Evolutionary conservation across 352 stramenopile genomes (phyloP).

Genomic region (Phytophthora boehmeriae): DNA sequence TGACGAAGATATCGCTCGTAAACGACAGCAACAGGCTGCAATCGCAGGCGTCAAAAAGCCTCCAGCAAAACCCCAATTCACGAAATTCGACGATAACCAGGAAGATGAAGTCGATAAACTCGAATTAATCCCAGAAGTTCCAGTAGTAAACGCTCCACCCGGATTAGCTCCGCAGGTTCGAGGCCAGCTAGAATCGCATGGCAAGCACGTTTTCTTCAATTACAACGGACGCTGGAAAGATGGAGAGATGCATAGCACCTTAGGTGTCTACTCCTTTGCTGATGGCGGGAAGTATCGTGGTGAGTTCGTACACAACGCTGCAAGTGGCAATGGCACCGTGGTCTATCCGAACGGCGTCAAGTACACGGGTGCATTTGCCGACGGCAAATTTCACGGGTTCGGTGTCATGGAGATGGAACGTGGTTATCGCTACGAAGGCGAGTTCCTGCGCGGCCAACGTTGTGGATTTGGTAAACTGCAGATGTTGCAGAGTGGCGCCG

Average conservation of each 20-base stretch:
- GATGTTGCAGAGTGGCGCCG: slow-evolving; percentile 47
- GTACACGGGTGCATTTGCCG: slow-evolving; percentile 62
- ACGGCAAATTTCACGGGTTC: slow-evolving; percentile 67
- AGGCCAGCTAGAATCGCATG: slow-evolving; percentile 66
- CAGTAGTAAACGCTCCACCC: slow-evolving; percentile 40
- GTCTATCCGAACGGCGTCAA: slow-evolving; percentile 76
- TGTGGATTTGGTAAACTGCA: slow-evolving; percentile 52
- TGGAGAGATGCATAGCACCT: slow-evolving; percentile 65
- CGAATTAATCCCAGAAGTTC: slow-evolving; percentile 53
- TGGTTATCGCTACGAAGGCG: slow-evolving; percentile 64
- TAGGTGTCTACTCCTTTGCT: slow-evolving; percentile 74
- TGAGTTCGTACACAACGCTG: slow-evolving; percentile 48
- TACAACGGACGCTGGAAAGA: slow-evolving; percentile 76
- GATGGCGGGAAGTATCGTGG: slow-evolving; percentile 74
- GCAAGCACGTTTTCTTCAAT: slow-evolving; percentile 67
- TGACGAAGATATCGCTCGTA: slow-evolving; percentile 32
- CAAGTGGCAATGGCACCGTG: slow-evolving; percentile 51
- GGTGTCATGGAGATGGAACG: slow-evolving; percentile 61
- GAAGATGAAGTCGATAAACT: slow-evolving; percentile 54
- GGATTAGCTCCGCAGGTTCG: slow-evolving; percentile 65
- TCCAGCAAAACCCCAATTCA: slow-evolving; percentile 20
- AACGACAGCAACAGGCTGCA: slow-evolving; percentile 20
- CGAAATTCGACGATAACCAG: slow-evolving; percentile 33
- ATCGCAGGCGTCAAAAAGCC: slow-evolving; percentile 22
- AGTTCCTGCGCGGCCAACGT: slow-evolving; percentile 52